Conservation (phyloP, 805 yeast species). For the Candida insectorum region DNA sequence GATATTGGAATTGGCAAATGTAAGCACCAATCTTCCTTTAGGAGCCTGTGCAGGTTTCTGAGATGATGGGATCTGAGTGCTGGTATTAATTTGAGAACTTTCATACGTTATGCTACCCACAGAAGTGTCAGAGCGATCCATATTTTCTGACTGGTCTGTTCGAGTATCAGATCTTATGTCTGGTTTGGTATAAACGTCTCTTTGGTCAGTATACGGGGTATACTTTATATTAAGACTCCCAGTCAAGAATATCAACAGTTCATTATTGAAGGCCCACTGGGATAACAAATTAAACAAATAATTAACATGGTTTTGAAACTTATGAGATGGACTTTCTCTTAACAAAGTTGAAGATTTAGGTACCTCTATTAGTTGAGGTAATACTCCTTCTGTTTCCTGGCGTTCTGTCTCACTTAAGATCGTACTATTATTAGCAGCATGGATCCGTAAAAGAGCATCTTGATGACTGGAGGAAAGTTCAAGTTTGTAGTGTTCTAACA, state of each 20-base stretch:
- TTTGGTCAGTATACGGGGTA: constrained; percentile 8
- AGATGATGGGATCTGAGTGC: background rate
- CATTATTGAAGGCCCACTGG: constrained; percentile 15
- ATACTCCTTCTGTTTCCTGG: constrained; percentile 18
- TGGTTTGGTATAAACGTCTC: too few species aligned
- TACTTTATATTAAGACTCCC: constrained; percentile 32
- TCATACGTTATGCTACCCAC: background rate
- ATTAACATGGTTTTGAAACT: constrained; percentile 28
- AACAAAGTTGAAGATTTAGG: constrained; percentile 28
- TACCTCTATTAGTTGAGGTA: constrained; percentile 21
- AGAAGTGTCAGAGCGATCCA: too few species aligned
- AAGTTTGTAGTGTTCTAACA: constrained; percentile 30
- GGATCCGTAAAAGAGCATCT: constrained; percentile 28
- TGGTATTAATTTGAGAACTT: background rate
- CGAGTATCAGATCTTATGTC: too few species aligned
- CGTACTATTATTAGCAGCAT: constrained; percentile 22
- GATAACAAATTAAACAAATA: constrained; percentile 24
- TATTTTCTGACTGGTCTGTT: too few species aligned
- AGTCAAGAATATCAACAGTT: constrained; percentile 24
- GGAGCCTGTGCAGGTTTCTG: background rate
- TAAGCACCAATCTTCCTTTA: constrained; percentile 9
- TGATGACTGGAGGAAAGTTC: constrained; percentile 33
- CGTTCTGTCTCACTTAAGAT: constrained; percentile 19
- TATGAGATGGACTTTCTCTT: constrained; percentile 25
- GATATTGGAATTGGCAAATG: constrained; percentile 4